Base-by-base conservation (phyloP, 768 basidiomycete species). In the Rhizopogon roseolus region DNA sequence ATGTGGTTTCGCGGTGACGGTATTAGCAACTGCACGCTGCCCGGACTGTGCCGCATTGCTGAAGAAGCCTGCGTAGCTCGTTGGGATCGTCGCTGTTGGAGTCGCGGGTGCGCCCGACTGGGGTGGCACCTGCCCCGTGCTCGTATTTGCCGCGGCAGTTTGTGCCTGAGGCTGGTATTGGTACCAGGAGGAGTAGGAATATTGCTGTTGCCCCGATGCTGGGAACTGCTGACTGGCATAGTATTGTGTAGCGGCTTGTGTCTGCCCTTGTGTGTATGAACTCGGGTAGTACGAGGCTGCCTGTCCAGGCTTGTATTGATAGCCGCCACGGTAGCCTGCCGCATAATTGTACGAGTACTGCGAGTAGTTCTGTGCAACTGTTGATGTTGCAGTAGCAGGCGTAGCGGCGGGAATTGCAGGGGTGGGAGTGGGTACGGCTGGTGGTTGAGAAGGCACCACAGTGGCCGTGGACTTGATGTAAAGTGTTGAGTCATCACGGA, bases 401-500 rank as follows among this genome's bases (percentile, higher is more conserved):
- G 62, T 52, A 34, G 66, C 54, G 38, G 60, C 41, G 11, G 70
- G 58, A 6, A 61, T 38, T 7, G 71, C 62, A 22, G 79, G 65
- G 4, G 73, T 62, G 14, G 69, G 62, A 9, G 71, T 59, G 22
- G 69, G 61, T 41, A 72, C 60, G 14, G 73, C 65, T 49, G 71
- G 52, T 44, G 74, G 56, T 40, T 67, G 56, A 19, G 70, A 49
- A 1, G 71, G 67, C 36, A 71, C 66, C 38, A 66, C 58, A 6
- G 73, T 64, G 14, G 72, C 64, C 4, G 76, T 72, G 1, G 80
- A 67, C 57, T 78, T 78, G 55, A 90, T 77, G 68, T 83, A 85
- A 42, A 90, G 70, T 1, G 90, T 93, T 4, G 81, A 77, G 63
- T 92, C 84, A 65, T 91, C 90, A 16, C 84, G 81, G 14, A 91